phyloP scores from a whole-genome alignment of 495 filamentous ascomycete species.

The Penicillium ucsense region DNA sequence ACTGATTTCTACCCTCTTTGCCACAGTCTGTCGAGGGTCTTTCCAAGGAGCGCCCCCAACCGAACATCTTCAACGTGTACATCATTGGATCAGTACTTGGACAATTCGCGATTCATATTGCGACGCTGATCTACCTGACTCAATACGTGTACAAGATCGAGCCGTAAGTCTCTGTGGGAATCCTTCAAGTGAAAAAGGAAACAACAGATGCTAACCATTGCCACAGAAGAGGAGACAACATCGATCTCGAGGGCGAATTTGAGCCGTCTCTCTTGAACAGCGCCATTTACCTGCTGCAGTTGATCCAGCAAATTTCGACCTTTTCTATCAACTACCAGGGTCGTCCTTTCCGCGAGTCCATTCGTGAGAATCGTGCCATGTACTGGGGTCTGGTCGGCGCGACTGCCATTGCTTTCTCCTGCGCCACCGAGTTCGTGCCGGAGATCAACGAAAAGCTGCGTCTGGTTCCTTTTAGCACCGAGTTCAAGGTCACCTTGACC shows the following conservation, averaged over 20 bases:
- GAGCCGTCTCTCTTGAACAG: slow-evolving; percentile 89
- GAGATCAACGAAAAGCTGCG: slow-evolving; percentile 91
- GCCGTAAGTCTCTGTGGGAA: slow-evolving; percentile 48
- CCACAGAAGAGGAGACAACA: slow-evolving; percentile 53
- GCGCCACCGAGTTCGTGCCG: slow-evolving; percentile 91
- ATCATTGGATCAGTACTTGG: slow-evolving; percentile 97
- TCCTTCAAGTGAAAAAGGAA: too few relatives aligned
- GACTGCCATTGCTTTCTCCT: slow-evolving; percentile 83
- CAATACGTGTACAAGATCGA: slow-evolving; percentile 74
- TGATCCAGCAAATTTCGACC: slow-evolving; percentile 98
- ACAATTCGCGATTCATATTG: slow-evolving; percentile 95
- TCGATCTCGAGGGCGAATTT: slow-evolving; percentile 95
- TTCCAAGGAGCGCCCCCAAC: slow-evolving; percentile 94
- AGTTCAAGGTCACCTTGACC: slow-evolving; percentile 86
- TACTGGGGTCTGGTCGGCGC: slow-evolving; percentile 91
- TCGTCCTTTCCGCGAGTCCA: slow-evolving; percentile 90
- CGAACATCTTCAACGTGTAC: slow-evolving; percentile 98
- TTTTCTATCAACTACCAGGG: slow-evolving; percentile 99
- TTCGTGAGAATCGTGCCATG: slow-evolving; percentile 94
- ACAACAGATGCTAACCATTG: slow-evolving; percentile 14
- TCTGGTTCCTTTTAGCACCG: slow-evolving; percentile 81
- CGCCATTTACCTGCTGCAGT: slow-evolving; percentile 92
- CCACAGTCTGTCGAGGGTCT: slow-evolving; percentile 76
- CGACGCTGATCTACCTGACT: slow-evolving; percentile 88
- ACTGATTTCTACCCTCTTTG: slow-evolving; percentile 12